These are phyloP conservation scores for Melampsora occidentalis DNA, from an alignment of 1,284 basidiomycete species.

Conservation along the genomic window DNA sequence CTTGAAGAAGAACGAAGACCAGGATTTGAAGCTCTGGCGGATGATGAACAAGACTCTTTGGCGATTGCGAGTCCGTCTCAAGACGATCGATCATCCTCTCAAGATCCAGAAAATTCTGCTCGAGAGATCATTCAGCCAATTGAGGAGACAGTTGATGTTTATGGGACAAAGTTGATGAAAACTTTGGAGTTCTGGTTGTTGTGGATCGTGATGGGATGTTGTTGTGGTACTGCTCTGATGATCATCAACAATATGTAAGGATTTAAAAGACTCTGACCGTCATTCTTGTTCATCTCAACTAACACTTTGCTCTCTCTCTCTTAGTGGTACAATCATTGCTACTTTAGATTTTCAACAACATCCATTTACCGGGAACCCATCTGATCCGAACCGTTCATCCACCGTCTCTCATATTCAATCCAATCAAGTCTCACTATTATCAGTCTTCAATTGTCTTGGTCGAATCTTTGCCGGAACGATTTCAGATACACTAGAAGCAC, in stretches of 20 bases:
- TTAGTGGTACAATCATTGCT: constrained; percentile 33
- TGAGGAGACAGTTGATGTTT: not conserved
- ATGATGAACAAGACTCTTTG: not conserved
- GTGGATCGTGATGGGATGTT: constrained; percentile 36
- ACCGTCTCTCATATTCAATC: constrained; percentile 13
- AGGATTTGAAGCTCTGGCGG: not conserved
- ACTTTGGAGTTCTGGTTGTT: constrained; percentile 30
- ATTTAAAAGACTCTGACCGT: not conserved
- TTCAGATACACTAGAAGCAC: constrained; percentile 17
- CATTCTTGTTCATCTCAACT: not conserved
- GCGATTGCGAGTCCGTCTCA: not conserved
- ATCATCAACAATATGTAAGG: constrained; percentile 37
- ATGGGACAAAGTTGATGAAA: constrained; percentile 11
- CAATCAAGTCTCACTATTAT: constrained; percentile 22
- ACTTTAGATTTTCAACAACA: constrained; percentile 12
- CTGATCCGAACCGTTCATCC: not conserved
- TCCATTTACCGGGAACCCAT: not conserved
- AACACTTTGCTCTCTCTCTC: not conserved
- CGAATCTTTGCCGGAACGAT: constrained; percentile 29
- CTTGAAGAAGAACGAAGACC: not conserved
- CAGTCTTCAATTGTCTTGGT: constrained; percentile 37
- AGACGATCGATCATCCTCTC: not conserved
- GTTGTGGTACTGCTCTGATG: constrained; percentile 30
- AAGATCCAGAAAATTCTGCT: not conserved
- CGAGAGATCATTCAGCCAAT: not conserved